Evolutionary conservation across 768 basidiomycete genomes (phyloP).

Genomic region (Boletus tylopilopsis): DNA sequence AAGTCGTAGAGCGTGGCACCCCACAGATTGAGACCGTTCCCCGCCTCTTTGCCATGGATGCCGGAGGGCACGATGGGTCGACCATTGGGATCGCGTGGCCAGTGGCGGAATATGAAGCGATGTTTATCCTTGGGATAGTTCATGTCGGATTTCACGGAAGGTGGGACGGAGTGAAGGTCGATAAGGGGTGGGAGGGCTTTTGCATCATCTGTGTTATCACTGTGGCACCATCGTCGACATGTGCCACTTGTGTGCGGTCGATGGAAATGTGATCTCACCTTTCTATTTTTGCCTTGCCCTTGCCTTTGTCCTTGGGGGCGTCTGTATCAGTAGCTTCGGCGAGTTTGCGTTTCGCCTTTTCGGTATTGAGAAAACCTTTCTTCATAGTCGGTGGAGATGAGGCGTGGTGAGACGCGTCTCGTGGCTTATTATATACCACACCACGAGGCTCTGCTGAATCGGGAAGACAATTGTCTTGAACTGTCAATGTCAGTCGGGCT

Average conservation of each 20-base stretch:
- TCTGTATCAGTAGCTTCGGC: constrained; percentile 13
- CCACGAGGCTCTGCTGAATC: too few species aligned
- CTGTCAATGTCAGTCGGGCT: too few species aligned
- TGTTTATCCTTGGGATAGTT: background rate
- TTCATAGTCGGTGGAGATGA: constrained; percentile 18
- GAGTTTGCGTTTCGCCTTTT: constrained; percentile 25
- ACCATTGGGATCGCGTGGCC: constrained; percentile 29
- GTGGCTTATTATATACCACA: too few species aligned
- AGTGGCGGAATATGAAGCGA: constrained; percentile 20
- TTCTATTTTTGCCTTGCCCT: constrained; percentile 1
- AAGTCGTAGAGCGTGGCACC: constrained; percentile 31
- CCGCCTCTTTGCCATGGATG: constrained; percentile 20
- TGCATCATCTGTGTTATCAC: background rate
- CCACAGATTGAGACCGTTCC: constrained; percentile 21
- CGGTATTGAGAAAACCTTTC: constrained; percentile 21
- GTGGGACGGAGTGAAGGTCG: constrained; percentile 7
- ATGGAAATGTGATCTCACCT: background rate
- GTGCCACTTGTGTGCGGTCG: background rate
- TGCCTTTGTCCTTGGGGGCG: constrained; percentile 7
- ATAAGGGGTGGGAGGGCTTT: background rate
- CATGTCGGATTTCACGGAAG: too few species aligned
- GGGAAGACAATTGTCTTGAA: too few species aligned
- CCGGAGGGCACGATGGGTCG: constrained; percentile 3
- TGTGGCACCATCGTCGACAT: background rate
- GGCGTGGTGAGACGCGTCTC: too few species aligned